A percentile compares a stretch with the other conserved stretches of the same genome.
Evolutionary conservation across 805 yeast genomes (phyloP).

Genomic region (Brettanomyces sp.): DNA sequence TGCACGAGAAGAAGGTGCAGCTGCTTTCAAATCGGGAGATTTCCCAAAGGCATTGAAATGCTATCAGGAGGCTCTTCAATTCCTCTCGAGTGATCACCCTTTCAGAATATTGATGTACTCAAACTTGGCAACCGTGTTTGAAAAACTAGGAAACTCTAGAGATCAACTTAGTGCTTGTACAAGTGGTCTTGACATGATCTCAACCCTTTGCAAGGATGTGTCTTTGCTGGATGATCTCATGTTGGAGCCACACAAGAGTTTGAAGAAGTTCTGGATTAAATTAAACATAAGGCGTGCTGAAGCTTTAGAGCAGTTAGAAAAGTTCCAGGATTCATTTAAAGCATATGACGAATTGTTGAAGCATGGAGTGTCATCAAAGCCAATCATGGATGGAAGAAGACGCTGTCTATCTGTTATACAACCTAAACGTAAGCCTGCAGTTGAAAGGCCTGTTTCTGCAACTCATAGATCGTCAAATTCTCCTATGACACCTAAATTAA

Average conservation of each 20-base stretch:
- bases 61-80: constrained; percentile 39
- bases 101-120: constrained; percentile 61
- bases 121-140: constrained; percentile 59
- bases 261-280: constrained; percentile 68
- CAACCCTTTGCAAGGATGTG: constrained; percentile 17
- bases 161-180: constrained; percentile 38
- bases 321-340: constrained; percentile 51
- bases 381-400: constrained; percentile 70
- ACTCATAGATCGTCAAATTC: constrained; percentile 4
- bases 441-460: background rate
- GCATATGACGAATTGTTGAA: constrained; percentile 55
- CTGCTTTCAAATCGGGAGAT: constrained; percentile 73
- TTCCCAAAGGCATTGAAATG: constrained; percentile 53
- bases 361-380: constrained; percentile 56
- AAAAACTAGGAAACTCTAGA: constrained; percentile 64
- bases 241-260: constrained; percentile 40
- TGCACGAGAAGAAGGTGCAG: constrained; percentile 7
- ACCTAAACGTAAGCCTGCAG: constrained; percentile 29
- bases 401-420: constrained; percentile 61
- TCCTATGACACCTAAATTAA: constrained; percentile 3
- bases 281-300: constrained; percentile 69
- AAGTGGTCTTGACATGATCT: constrained; percentile 35
- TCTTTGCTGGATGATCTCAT: constrained; percentile 16
- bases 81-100: constrained; percentile 57
- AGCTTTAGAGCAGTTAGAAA: constrained; percentile 72